A percentile compares a stretch with the other conserved stretches of the same genome.
phyloP scores from a whole-genome alignment of 768 basidiomycete species.

The Artomyces pyxidatus region DNA sequence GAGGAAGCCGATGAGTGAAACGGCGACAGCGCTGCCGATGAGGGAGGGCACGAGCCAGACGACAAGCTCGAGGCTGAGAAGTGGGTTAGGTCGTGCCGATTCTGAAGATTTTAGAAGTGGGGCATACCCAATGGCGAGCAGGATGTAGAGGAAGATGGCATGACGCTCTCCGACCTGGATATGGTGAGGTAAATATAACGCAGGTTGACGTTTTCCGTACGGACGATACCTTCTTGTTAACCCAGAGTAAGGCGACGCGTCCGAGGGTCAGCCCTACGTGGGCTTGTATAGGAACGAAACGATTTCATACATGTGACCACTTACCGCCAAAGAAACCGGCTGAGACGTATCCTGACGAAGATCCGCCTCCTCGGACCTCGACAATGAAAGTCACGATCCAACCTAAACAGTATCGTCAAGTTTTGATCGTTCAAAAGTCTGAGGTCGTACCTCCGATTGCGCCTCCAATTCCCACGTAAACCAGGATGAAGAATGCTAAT shows the following conservation, averaged over 20 bases:
- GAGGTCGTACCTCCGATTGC: slow-evolving; percentile 18
- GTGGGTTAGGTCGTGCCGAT: not conserved
- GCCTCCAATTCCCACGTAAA: slow-evolving; percentile 47
- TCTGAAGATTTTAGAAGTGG: not conserved
- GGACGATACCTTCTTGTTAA: slow-evolving; percentile 3
- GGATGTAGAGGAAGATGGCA: not conserved
- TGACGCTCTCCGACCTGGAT: slow-evolving; percentile 2
- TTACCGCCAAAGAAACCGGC: slow-evolving; percentile 50
- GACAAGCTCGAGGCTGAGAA: slow-evolving; percentile 47
- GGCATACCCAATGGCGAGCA: not conserved
- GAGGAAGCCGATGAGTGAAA: slow-evolving; percentile 57
- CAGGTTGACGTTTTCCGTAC: not conserved
- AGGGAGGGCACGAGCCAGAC: slow-evolving; percentile 67
- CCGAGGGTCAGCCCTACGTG: slow-evolving; percentile 3
- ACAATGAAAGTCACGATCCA: slow-evolving; percentile 65
- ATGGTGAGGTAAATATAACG: too few species aligned
- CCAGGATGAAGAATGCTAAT: slow-evolving; percentile 35
- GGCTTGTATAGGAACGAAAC: not conserved
- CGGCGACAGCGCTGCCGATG: slow-evolving; percentile 53
- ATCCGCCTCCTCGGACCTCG: slow-evolving; percentile 34
- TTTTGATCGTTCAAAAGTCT: too few species aligned
- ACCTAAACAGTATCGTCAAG: slow-evolving; percentile 31
- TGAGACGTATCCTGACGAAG: slow-evolving; percentile 47
- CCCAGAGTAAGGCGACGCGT: not conserved
- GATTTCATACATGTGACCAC: not conserved